Base-by-base conservation (phyloP, 192 early-diverging fungal genomes). In the Umbelopsis isabellina region DNA sequence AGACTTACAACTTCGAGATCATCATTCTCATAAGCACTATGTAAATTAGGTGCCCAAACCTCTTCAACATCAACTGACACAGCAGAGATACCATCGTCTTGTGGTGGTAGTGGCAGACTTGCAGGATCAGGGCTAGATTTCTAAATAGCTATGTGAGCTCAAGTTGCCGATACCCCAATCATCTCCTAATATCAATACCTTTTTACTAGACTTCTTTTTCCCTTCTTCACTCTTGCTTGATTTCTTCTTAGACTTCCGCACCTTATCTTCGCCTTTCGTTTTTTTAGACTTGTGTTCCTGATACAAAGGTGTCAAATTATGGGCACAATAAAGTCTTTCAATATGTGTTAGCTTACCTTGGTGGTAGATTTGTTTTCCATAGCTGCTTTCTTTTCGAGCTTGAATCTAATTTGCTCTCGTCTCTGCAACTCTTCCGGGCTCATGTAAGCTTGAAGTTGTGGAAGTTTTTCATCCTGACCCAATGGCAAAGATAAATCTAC, bases 401-500 rank as follows among this genome's bases (percentile, higher is more conserved):
- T 75, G 3, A 73, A 68, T 41, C 77, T 80, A 21, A 76, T 79
- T 22, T 85, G 83, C 58, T 88, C 87, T 23, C 70, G 71, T 21
- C 75, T 75, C 27, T 85, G 82, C 0, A 81, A 65, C 66, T 88
- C 85, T 46, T 88, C 87, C 0, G 87, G 87, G 33, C 82, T 82
- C 58, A 79, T 67, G 61, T 88, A 88, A 10, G 84, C 77, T 46
- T 80, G 70, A 4, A 77, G 74, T 10, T 83, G 81, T n/a, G 85
- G 87, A 37, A 88, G 76, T 10, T 81, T 78, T 48, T 88, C 87
- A 47, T 88, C 75, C 44, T 81, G 76, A 18, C 82, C 82, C 13
- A 88, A 73, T 25, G 87, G 87, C 25, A 79, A 75, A 3, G 85
- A 86, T 3, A 88, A 65, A 73, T 88, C 87, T 0, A 88, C 82